phyloP scores from a whole-genome alignment of 805 yeast species.

The Yarrowia sp. region DNA sequence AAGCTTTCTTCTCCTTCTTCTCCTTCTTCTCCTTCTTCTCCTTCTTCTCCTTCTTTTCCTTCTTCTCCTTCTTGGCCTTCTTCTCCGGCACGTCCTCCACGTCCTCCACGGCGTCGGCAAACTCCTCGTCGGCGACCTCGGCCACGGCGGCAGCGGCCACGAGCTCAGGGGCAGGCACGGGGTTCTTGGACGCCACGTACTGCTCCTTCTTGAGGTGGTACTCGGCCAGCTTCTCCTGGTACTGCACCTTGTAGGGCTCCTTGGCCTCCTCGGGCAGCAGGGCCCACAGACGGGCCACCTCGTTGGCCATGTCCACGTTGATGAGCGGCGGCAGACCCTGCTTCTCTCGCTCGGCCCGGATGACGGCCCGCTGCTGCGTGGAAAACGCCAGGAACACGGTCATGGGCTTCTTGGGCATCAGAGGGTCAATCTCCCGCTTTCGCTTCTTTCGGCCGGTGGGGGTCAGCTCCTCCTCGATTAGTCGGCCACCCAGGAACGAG shows the following conservation, averaged over 20 bases:
- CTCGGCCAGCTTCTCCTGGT: conserved; percentile 25
- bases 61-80: conserved; percentile 24
- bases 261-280: conserved; percentile 59
- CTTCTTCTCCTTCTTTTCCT: neutral
- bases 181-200: conserved; percentile 19
- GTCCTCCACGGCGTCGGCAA: conserved; percentile 25
- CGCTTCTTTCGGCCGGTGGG: conserved; percentile 36
- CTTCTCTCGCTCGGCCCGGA: conserved; percentile 70
- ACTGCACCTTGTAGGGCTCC: conserved; percentile 24
- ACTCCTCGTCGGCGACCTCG: conserved; percentile 8
- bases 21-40: neutral
- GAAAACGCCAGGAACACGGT: conserved; percentile 85
- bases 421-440: conserved; percentile 66
- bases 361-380: conserved; percentile 71
- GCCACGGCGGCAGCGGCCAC: conserved; percentile 12
- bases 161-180: neutral
- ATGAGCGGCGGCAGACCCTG: conserved; percentile 68
- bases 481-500: neutral
- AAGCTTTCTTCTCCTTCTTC: no score
- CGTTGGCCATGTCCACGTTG: conserved; percentile 79
- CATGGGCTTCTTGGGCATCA: conserved; percentile 93
- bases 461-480: neutral
- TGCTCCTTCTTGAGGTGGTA: conserved; percentile 16
- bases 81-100: conserved; percentile 1
- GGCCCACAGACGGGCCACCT: conserved; percentile 82